These are phyloP conservation scores for Lithocarpus polystachyus DNA, from an alignment of 306 rosid genomes.

Conservation along the genomic window DNA sequence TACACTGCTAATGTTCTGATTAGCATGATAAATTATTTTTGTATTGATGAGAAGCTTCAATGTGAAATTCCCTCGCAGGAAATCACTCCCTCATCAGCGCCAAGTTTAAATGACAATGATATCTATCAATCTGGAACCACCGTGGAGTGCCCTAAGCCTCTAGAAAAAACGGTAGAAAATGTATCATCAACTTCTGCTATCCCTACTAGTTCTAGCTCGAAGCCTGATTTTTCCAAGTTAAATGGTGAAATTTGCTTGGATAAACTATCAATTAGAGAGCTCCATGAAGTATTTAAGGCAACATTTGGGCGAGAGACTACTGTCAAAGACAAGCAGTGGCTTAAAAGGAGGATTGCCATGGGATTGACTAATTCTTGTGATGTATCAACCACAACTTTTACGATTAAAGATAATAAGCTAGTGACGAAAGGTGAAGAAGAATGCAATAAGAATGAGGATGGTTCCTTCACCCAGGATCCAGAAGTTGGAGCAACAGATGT, in stretches of 20 bases:
- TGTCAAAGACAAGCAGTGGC: conserved; percentile 91
- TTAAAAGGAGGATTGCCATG: conserved; percentile 92
- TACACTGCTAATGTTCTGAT: conserved; percentile 43
- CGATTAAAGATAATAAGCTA: conserved; percentile 56
- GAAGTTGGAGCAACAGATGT: conserved; percentile 30
- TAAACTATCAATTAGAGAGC: conserved; percentile 83
- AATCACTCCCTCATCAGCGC: conserved; percentile 39
- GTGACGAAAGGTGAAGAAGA: conserved; percentile 46
- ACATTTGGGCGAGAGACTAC: conserved; percentile 94
- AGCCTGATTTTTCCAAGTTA: conserved; percentile 49
- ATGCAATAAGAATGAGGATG: conserved; percentile 38
- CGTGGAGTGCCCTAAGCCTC: conserved; percentile 57
- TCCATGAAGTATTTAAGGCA: conserved; percentile 79
- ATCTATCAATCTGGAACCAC: conserved; percentile 46
- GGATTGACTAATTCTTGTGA: conserved; percentile 86
- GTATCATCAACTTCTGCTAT: conserved; percentile 64
- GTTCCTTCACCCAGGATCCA: conserved; percentile 24
- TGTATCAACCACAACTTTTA: conserved; percentile 69
- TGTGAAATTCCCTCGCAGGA: conserved; percentile 48
- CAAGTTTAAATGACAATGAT: conserved; percentile 40
- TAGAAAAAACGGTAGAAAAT: conserved; percentile 50
- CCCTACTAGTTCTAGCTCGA: conserved; percentile 32
- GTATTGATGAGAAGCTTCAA: conserved; percentile 41
- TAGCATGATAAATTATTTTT: conserved; percentile 40
- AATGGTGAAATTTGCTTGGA: conserved; percentile 81